phyloP scores from a whole-genome alignment of 169 alveolate genomes.

The Eimeria sp. region DNA sequence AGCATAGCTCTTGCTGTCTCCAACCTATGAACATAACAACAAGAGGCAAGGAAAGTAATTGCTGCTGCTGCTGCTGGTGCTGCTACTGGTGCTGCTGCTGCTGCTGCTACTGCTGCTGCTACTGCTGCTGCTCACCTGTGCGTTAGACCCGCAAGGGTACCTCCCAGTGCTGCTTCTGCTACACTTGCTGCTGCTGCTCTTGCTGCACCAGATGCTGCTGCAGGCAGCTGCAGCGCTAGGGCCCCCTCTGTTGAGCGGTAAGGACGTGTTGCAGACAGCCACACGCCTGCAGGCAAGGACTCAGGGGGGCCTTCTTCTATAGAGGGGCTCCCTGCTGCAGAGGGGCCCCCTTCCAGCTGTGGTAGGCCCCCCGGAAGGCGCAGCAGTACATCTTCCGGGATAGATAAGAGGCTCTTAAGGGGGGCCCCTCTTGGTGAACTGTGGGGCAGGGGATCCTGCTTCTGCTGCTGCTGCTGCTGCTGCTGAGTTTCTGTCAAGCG shows the following conservation, averaged over 20 bases:
- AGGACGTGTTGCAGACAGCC: slow-evolving; percentile 2
- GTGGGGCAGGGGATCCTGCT: background rate
- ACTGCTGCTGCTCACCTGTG: background rate
- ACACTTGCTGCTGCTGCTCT: slow-evolving; percentile 14
- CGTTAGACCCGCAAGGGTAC: background rate
- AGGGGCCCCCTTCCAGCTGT: background rate
- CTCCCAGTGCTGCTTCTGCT: slow-evolving; percentile 33
- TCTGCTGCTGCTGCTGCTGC: slow-evolving; percentile 26
- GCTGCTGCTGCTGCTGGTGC: background rate
- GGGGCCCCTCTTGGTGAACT: background rate
- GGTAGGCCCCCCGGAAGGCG: background rate
- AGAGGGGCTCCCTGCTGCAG: background rate
- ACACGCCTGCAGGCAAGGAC: background rate
- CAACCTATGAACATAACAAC: background rate
- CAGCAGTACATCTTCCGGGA: slow-evolving; percentile 14
- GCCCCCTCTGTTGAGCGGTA: slow-evolving; percentile 22
- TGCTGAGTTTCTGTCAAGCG: background rate
- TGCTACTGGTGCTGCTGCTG: background rate
- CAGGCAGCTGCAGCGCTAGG: background rate
- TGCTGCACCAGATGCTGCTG: background rate
- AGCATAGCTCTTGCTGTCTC: background rate
- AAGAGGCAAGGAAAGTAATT: background rate
- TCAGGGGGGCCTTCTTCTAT: background rate
- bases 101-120: slow-evolving; percentile 19
- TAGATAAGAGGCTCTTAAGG: background rate